A percentile compares a stretch with the other conserved stretches of the same genome.
phyloP scores from a whole-genome alignment of 2,329 filamentous ascomycete species.

The Ceratocystis eucalypticola region DNA sequence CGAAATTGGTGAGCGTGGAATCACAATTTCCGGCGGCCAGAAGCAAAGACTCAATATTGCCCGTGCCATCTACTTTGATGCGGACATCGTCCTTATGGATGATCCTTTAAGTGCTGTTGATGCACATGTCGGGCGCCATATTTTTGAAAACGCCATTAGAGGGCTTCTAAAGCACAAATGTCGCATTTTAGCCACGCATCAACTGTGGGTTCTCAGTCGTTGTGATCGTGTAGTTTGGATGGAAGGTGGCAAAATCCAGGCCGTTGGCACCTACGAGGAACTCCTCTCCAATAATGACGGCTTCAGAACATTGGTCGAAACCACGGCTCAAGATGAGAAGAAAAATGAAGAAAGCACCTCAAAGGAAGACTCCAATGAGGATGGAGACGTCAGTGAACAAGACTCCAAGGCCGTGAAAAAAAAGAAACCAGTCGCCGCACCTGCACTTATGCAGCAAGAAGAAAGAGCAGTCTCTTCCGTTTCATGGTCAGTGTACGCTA shows the following conservation, averaged over 20 bases:
- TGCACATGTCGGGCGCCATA: slow-evolving; percentile 55
- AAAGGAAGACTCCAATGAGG: slow-evolving; percentile 32
- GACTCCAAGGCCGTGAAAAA: slow-evolving; percentile 29
- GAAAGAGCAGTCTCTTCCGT: slow-evolving; percentile 64
- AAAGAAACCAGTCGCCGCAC: slow-evolving; percentile 39
- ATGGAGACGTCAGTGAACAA: slow-evolving; percentile 30
- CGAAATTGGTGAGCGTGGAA: slow-evolving; percentile 89
- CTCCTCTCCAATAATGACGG: slow-evolving; percentile 65
- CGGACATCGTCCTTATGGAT: slow-evolving; percentile 55
- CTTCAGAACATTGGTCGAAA: slow-evolving; percentile 75
- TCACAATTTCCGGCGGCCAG: slow-evolving; percentile 88
- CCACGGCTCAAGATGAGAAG: slow-evolving; percentile 56
- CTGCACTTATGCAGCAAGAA: slow-evolving; percentile 53
- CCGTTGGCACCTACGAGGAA: slow-evolving; percentile 79
- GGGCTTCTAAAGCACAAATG: slow-evolving; percentile 82
- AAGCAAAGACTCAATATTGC: slow-evolving; percentile 94
- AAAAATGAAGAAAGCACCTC: slow-evolving; percentile 41
- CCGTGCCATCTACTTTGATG: slow-evolving; percentile 58
- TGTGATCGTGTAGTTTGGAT: slow-evolving; percentile 92
- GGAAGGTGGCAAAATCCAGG: slow-evolving; percentile 70
- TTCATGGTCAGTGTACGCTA: slow-evolving; percentile 63
- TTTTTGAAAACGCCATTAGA: slow-evolving; percentile 90
- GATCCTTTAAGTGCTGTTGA: slow-evolving; percentile 57
- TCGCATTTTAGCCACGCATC: slow-evolving; percentile 83
- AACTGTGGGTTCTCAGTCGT: slow-evolving; percentile 79